phyloP scores from a whole-genome alignment of 2,329 filamentous ascomycete genomes.

The Leptographium galeiforme region DNA sequence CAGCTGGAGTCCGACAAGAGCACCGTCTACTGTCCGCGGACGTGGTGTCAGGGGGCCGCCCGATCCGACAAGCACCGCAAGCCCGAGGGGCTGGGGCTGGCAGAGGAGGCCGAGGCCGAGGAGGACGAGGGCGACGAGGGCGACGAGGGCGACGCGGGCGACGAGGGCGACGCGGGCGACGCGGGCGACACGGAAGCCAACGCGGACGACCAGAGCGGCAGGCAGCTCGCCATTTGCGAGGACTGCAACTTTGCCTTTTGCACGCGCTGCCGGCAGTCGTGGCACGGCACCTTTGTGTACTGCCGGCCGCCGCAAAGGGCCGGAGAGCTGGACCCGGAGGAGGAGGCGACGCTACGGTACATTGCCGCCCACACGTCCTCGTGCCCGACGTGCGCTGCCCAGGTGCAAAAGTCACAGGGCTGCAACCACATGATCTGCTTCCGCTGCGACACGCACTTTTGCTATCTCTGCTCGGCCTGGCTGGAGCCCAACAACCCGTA shows the following conservation, averaged over 20 bases:
- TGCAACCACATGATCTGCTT: conserved; percentile 97
- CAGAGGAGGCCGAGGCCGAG: conserved; percentile 13
- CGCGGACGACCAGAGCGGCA: conserved; percentile 9
- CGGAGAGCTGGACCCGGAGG: conserved; percentile 49
- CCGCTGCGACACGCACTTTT: conserved; percentile 84
- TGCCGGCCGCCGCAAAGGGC: conserved; percentile 45
- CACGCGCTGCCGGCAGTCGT: conserved; percentile 53
- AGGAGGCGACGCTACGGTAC: conserved; percentile 55
- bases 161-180: conserved; percentile 6
- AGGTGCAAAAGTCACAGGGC: conserved; percentile 79
- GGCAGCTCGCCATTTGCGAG: conserved; percentile 68
- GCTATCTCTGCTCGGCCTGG: conserved; percentile 87
- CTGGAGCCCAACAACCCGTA: conserved; percentile 73
- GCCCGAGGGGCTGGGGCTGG: conserved; percentile 23
- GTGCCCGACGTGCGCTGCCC: conserved; percentile 77
- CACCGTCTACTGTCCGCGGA: conserved; percentile 82
- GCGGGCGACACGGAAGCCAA: conserved; percentile 7
- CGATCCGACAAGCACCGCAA: conserved; percentile 61
- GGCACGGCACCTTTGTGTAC: conserved; percentile 77
- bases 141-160: conserved; percentile 9
- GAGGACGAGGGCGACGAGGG: conserved; percentile 5
- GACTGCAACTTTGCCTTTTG: conserved; percentile 89
- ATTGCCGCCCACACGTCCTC: conserved; percentile 68
- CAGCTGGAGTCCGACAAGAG: conserved; percentile 83
- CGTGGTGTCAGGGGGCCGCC: conserved; percentile 86